Base-by-base conservation (phyloP, 805 yeast species). In the Metschnikowia orientalis region DNA sequence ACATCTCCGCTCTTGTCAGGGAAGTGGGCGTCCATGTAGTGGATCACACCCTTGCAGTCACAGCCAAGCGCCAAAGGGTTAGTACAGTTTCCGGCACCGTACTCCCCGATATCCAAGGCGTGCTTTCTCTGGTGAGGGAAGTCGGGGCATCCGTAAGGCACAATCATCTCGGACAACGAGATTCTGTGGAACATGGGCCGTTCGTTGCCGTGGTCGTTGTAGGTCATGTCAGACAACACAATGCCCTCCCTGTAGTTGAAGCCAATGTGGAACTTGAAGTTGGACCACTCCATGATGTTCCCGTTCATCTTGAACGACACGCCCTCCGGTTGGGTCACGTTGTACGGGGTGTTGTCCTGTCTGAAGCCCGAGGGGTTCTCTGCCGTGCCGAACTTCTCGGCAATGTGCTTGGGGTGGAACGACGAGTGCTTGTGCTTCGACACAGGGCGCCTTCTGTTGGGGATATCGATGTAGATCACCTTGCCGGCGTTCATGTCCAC, bases 231-330 rank as follows among this genome's bases (percentile, higher is more conserved):
- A 47, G 80, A 74, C 43, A 83, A 69, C 18, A 83, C 90, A 55
- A 83, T 78, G 44, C 92, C 92, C 60, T 83, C 92, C 65, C 90
- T 74, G 66, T 81, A 80, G 68, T 83, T 83, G 74, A 83, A 83
- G 23, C 92, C 92, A 56, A 83, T 66, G 59, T 83, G 90, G 67
- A 83, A 69, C 42, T 74, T 69, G 69, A 75, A 83, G 64, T 82
- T 83, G 44, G 81, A 77, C 92, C 92, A 83, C 42, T 70, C 71
- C 71, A 83, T 77, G 33, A 75, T 68, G 51, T 80, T 71, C 33
- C 85, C 87, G 35, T 69, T 67, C 77, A 82, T 69, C 46, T 70
- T 70, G 69, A 83, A 83, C 4, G 87, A 79, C 34, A 82, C 90
- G 37, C 92, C 92, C 44, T 81, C 81, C 39, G 92, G 92, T 59